Percentiles rank a stretch among this genome's conserved stretches.
These are phyloP conservation scores for Viridothelium virens DNA, from an alignment of 495 filamentous ascomycete species.

Conservation along the genomic window DNA sequence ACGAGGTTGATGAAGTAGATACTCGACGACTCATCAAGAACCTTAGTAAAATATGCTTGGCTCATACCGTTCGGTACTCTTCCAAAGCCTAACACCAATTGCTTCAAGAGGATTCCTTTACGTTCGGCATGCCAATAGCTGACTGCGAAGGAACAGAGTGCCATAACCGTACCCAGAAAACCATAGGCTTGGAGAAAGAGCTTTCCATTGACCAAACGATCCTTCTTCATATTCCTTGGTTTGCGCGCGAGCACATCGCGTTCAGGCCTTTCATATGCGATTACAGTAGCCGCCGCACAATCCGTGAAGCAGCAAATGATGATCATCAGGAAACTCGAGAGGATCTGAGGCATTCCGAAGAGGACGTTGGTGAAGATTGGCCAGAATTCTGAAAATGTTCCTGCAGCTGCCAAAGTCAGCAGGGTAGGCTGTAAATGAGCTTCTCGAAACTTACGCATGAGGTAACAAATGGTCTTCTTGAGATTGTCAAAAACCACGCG, in stretches of 20 bases:
- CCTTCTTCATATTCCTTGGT: slow-evolving; percentile 28
- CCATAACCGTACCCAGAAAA: slow-evolving; percentile 45
- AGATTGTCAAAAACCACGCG: slow-evolving; percentile 29
- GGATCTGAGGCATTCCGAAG: slow-evolving; percentile 36
- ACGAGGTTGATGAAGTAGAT: slow-evolving; percentile 71
- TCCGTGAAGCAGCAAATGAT: slow-evolving; percentile 38
- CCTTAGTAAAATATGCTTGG: slow-evolving; percentile 40
- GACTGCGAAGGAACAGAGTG: slow-evolving; percentile 44
- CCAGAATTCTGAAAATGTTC: slow-evolving; percentile 35
- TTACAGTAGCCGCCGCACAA: slow-evolving; percentile 28
- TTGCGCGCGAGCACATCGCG: slow-evolving; percentile 31
- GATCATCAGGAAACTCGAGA: slow-evolving; percentile 32
- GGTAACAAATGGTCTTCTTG: slow-evolving; percentile 26
- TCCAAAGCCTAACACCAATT: slow-evolving; percentile 56
- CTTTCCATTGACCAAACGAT: slow-evolving; percentile 42
- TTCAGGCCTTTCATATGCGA: slow-evolving; percentile 34
- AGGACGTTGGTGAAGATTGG: slow-evolving; percentile 36
- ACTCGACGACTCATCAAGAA: slow-evolving; percentile 51
- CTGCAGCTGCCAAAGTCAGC: slow-evolving; percentile 21
- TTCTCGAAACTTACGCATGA: slow-evolving; percentile 19
- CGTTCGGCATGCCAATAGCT: slow-evolving; percentile 51
- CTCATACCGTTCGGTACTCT: slow-evolving; percentile 40
- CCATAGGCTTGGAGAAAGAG: slow-evolving; percentile 47
- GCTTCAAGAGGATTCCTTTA: slow-evolving; percentile 49
- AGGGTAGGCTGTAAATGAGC: neutral